These are phyloP conservation scores for Cymbopogon flexuosus DNA, from an alignment of 202 grass and related monocot genomes.

Conservation along the genomic window DNA sequence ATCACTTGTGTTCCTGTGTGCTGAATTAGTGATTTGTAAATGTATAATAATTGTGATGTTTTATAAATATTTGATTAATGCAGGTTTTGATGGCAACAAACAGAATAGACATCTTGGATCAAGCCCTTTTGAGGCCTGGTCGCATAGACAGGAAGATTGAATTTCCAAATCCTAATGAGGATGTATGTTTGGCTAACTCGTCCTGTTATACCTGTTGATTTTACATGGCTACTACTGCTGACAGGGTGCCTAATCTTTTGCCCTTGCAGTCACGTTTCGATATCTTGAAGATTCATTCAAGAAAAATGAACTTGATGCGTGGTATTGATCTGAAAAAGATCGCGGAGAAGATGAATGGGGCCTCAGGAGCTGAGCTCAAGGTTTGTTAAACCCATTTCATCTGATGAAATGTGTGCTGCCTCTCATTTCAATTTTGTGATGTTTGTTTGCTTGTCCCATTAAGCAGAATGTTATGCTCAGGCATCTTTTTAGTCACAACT, in stretches of 20 bases:
- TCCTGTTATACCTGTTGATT: neutral
- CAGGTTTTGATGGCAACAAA: conserved; percentile 76
- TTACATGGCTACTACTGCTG: neutral
- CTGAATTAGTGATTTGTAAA: neutral
- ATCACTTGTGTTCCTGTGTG: neutral
- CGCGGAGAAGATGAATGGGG: conserved; percentile 60
- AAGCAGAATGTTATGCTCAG: neutral
- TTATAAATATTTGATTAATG: neutral
- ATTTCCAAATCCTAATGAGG: conserved; percentile 71
- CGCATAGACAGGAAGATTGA: conserved; percentile 88
- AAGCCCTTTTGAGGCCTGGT: conserved; percentile 71
- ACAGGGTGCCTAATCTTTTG: neutral
- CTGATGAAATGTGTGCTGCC: neutral
- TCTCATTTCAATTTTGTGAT: neutral
- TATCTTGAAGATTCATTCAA: conserved; percentile 84
- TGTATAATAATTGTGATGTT: neutral
- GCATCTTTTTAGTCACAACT: neutral
- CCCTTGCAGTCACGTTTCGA: conserved; percentile 54
- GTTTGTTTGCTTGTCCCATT: neutral
- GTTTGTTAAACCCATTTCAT: conserved; percentile 29
- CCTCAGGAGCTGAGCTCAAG: conserved; percentile 78
- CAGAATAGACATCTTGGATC: conserved; percentile 74
- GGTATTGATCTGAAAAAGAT: conserved; percentile 76
- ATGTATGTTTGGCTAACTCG: neutral
- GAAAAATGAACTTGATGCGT: conserved; percentile 80